phyloP scores from a whole-genome alignment of 2,329 filamentous ascomycete species.

The Samsoniella hepiali region DNA sequence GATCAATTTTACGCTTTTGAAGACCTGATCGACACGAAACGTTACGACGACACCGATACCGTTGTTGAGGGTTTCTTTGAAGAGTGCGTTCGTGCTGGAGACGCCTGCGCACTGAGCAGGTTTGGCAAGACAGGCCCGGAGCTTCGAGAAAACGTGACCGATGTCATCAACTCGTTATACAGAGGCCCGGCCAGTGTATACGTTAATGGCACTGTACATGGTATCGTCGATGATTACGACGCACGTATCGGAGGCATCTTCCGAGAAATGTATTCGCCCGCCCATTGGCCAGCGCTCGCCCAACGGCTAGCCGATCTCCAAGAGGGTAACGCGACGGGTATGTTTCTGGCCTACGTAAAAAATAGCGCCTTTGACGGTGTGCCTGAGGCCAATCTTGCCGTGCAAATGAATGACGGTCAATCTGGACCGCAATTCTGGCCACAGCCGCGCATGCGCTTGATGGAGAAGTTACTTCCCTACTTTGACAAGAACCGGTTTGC shows the following conservation, averaged over 20 bases:
- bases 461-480: conserved; percentile 34
- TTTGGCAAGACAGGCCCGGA: neutral
- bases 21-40: neutral
- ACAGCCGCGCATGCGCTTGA: conserved; percentile 29
- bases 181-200: conserved; percentile 32
- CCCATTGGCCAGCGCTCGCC: conserved; percentile 36
- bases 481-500: conserved; percentile 33
- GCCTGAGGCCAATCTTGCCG: conserved; percentile 27
- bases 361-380: conserved; percentile 20
- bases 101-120: conserved; percentile 4
- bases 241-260: conserved; percentile 39
- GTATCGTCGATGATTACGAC: conserved; percentile 35
- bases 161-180: conserved; percentile 7
- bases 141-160: conserved; percentile 6
- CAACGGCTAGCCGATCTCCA: conserved; percentile 34
- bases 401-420: conserved; percentile 29
- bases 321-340: conserved; percentile 39
- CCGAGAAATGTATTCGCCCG: conserved; percentile 37
- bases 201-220: conserved; percentile 39
- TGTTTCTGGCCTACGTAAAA: conserved; percentile 34
- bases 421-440: conserved; percentile 31
- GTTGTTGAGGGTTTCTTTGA: conserved; percentile 13
- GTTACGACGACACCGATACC: neutral
- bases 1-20: conserved; percentile 17
- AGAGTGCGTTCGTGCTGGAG: conserved; percentile 9